Conservation (phyloP, 176 grass and related monocot genomes). For the Oryza coarctata region DNA sequence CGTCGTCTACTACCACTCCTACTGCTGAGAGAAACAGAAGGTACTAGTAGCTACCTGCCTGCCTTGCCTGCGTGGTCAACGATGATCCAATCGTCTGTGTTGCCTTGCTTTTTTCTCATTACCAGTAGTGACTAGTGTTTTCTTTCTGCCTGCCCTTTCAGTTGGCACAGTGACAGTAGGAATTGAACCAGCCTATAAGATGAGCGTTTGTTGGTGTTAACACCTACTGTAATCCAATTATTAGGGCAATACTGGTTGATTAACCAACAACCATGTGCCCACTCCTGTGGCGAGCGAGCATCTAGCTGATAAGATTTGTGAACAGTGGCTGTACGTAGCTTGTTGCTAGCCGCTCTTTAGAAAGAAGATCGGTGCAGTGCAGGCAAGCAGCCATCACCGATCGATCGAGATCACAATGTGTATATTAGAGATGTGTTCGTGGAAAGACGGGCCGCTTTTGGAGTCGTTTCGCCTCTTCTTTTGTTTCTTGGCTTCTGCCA, state of each 20-base stretch:
- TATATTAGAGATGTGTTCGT: background rate
- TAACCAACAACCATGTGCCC: background rate
- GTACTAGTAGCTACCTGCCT: no score
- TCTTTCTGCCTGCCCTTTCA: background rate
- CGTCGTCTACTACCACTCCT: no score
- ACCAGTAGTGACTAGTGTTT: background rate
- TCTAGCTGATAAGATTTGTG: background rate
- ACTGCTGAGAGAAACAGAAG: no score
- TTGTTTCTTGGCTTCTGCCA: constrained; percentile 31
- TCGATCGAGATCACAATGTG: background rate
- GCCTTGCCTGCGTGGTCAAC: background rate
- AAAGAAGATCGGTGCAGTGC: no score
- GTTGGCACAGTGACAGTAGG: background rate
- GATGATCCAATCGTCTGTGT: background rate
- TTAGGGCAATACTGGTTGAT: background rate
- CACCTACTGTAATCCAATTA: background rate
- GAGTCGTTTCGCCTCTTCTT: background rate
- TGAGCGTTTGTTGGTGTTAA: background rate
- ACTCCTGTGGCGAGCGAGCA: background rate
- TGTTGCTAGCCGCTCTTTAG: background rate
- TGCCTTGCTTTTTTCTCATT: background rate
- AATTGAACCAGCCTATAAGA: background rate
- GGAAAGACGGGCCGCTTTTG: constrained; percentile 41
- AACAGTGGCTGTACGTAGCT: background rate
- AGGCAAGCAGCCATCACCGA: background rate